A percentile compares a stretch with the other conserved stretches of the same genome.
phyloP scores from a whole-genome alignment of 106 monocot genomes.

The Allium fistulosum region DNA sequence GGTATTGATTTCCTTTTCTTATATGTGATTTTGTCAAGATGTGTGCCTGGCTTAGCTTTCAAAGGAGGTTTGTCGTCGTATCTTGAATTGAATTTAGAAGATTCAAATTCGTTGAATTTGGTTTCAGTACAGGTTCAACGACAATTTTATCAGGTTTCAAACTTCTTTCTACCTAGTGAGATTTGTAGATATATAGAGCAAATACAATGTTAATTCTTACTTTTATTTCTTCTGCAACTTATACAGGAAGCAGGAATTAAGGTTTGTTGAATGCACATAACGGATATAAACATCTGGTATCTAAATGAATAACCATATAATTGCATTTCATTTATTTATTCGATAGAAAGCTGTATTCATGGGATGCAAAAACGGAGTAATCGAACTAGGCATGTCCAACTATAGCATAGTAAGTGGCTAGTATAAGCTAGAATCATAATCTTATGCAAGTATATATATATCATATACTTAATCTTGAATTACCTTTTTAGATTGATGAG shows the following conservation, averaged over 20 bases:
- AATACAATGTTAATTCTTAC: not conserved
- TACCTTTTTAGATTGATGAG: slow-evolving; percentile 11
- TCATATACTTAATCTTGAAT: not conserved
- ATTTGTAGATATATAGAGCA: too few species aligned
- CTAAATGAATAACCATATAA: not conserved
- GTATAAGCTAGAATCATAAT: not conserved
- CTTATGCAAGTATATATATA: not conserved
- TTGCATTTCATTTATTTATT: not conserved
- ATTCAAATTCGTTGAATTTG: slow-evolving; percentile 15
- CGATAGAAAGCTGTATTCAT: slow-evolving; percentile 52
- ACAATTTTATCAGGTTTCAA: slow-evolving; percentile 58
- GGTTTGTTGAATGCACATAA: slow-evolving; percentile 21
- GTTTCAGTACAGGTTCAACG: slow-evolving; percentile 34
- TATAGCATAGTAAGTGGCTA: slow-evolving; percentile 10
- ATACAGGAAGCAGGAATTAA: slow-evolving; percentile 72
- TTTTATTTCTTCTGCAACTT: not conserved
- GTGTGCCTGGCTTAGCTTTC: slow-evolving; percentile 62
- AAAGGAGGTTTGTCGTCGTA: slow-evolving; percentile 25
- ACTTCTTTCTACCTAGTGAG: too few species aligned
- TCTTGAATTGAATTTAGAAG: slow-evolving; percentile 21
- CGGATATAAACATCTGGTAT: not conserved
- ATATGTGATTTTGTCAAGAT: slow-evolving; percentile 6
- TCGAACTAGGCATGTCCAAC: slow-evolving; percentile 47
- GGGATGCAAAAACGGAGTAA: slow-evolving; percentile 54
- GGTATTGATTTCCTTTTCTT: not conserved